Base-by-base conservation (phyloP, 1,284 basidiomycete species). In the Pseudozyma tsukubaensis region DNA sequence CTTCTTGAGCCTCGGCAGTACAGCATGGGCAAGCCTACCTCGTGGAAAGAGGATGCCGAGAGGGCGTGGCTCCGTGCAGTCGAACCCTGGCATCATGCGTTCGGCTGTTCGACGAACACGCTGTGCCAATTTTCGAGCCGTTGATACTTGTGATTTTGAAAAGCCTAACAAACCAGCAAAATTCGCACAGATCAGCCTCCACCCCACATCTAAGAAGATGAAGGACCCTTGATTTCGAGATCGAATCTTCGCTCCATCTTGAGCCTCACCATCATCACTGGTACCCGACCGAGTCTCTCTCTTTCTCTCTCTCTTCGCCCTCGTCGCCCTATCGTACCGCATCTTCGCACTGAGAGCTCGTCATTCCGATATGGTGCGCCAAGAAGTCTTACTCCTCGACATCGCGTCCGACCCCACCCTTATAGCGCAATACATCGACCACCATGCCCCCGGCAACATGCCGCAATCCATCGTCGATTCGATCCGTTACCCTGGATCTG, bases 361-460 rank as follows among this genome's bases (percentile, higher is more conserved):
- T n/a, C n/a, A n/a, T 7, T 50, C 40, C 50, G 19, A 13, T 6
- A 72, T 72, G 69, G 63, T 60, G 10, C 62, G 69, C 1, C 69
- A 72, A 56, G 69, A 72, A 42, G 55, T 72, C 2, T 52, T 72
- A 0, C 39, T 72, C 3, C 59, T 72, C 18, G 69, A 66, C 63
- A 54, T 66, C 18, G 39, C 50, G 5, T 32, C 54, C 16, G 63
- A 66, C 21, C 59, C 69, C 1, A 13, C 54, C 11, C 63, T 66
- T 18, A 50, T 72, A 24, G 9, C 39, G 14, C 58, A 66, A n/a
- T 72, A 72, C 56, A 56, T 72, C 52, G 69, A 72, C 49, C 45
- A 72, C 51, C 69, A 72, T 18, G 35, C 61, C 1, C 62, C 63
- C 3, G 69, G 69, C 55, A 72, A 72, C 51, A 59, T 72, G 0